Evolutionary conservation across 495 filamentous ascomycete genomes (phyloP), one percentile per base, ranked within the genome.

Genomic region (Aspergillus bridgeri): DNA sequence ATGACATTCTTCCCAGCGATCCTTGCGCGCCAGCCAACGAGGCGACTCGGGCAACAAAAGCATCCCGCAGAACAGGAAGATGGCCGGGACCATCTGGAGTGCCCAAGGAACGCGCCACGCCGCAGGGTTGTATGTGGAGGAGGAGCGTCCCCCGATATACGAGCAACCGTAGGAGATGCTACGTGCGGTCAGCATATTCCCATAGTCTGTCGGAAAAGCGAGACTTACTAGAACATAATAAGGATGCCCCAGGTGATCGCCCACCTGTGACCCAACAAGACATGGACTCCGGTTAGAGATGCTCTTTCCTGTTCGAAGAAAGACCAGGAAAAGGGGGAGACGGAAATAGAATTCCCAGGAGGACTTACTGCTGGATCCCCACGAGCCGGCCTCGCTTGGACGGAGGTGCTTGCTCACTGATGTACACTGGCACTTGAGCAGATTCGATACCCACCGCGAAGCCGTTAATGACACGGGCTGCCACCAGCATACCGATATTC

Each of bases 231-330:
- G 79, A 86, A 92, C 89, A 92, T 91, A 69, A 91, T 91, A 48
- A 91, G 57, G 56, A 92, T 91, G 66, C 89, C 89, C 86, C 86
- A 90, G 51, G 86, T 90, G 59, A 92, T 90, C 47, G 89, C 84
- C 88, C 89, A 90, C 33, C 33, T 38, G 33, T 15, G 33, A 38
- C 9, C 3, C 17, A 15, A 13, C 6, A n/a, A 2, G 33, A 38
- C 33, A 38, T 1, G 33, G 17, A 3, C 1, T 15, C 33, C 1
- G 33, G 33, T 38, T 15, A 38, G 33, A 15, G 4, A 38, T 15
- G 11, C 1, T 6, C 25, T 15, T 38, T 38, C 33, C 9, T 27
- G 4, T 15, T 38, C 33, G 8, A 38, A 38, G 33, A 4, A 38
- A 38, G 33, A 13, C 9, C 33, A 2, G 13, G 6, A 11, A 13